These are phyloP conservation scores for Claviceps digitariae DNA, from an alignment of 2,329 filamentous ascomycete species.

Conservation along the genomic window DNA sequence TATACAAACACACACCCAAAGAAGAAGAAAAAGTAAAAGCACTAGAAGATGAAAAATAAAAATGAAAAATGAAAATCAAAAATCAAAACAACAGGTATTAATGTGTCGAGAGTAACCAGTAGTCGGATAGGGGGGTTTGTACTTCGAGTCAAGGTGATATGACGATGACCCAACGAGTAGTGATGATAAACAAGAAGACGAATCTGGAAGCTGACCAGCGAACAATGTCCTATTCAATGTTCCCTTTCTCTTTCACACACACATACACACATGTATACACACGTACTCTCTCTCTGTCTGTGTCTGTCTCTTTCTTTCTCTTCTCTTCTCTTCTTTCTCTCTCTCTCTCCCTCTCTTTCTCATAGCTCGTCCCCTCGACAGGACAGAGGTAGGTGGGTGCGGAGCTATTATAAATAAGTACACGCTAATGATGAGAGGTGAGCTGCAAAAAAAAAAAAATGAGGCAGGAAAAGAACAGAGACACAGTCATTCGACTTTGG, in stretches of 20 bases:
- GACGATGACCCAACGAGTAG: neutral
- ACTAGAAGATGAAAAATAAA: neutral
- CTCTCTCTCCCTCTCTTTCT: neutral
- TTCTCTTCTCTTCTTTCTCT: neutral
- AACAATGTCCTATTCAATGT: neutral
- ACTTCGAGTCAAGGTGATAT: neutral
- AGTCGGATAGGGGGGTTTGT: neutral
- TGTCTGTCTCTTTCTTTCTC: neutral
- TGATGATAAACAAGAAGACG: neutral
- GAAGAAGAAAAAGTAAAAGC: no score
- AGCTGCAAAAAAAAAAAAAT: neutral
- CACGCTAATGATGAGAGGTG: neutral
- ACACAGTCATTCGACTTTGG: neutral
- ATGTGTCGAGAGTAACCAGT: neutral
- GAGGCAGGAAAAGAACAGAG: neutral
- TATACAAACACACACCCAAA: neutral
- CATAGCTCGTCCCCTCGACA: neutral
- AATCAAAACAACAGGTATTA: neutral
- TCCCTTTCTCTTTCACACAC: neutral
- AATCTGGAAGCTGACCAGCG: neutral
- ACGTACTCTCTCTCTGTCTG: neutral
- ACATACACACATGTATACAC: neutral
- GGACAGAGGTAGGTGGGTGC: neutral
- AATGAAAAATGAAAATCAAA: no score
- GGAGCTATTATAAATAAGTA: constrained; percentile 1